Base-by-base conservation (phyloP, 441 rosid species). In the Pelargonium citronellum region DNA sequence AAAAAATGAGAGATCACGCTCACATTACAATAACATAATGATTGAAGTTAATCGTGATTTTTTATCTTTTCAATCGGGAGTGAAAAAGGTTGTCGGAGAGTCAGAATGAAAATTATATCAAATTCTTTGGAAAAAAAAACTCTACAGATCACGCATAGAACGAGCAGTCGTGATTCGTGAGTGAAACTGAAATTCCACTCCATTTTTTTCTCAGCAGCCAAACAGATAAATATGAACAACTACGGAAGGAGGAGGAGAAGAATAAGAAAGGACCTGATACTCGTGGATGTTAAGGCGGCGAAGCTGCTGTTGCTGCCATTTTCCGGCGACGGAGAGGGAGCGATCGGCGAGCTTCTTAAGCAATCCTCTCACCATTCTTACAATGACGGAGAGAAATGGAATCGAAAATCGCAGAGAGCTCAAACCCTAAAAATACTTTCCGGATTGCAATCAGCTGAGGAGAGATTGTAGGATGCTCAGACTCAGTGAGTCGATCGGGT, bases 221-320 rank as follows among this genome's bases (percentile, higher is more conserved):
- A 49, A 11, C 16, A 51, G 24, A 22, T 0, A 16, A 49, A 11
- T 12, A 49, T n/a, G 13, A 49, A 49, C 2, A 12, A 49, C 7
- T 2, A 49, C 5, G 15, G 2, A 49, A 49, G 13, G 4, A 20
- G n/a, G 58, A 51, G 3, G 6, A 13, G 58, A 20, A n/a, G 6
- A 8, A 13, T 19, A 51, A 0, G 4, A 51, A 51, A n/a, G 7
- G 30, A 91, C 99, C 99, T 95, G 98, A 81, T 88, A 92, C 75
- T 95, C 98, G 78, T 92, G 98, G 85, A 92, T 81, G 81, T 95
- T 95, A 78, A 95, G 97, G 69, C 90, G 95, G 71, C 99, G 98
- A 78, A 92, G 95, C 77, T 95, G 98, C 74, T 90, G 98, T 47
- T 86, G 91, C 74, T 95, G 98, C 89, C 91, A 86, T 81, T 82